Evolutionary conservation across 148 eudicot species (phyloP).

Genomic region (Oxyria digyna): DNA sequence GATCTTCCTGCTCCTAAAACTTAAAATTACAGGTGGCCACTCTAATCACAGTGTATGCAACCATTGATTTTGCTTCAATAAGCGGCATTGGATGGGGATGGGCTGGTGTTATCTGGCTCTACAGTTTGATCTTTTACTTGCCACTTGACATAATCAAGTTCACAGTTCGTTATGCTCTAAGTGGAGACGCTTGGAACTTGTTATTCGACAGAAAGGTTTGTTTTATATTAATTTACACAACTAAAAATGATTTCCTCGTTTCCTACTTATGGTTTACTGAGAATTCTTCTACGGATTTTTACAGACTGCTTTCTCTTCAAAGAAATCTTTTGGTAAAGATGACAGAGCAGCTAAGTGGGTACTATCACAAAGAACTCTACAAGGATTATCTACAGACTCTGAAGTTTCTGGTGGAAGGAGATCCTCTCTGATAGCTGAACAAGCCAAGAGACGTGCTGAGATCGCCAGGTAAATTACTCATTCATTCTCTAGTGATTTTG

Average conservation of each 20-base stretch:
- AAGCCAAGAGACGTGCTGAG: constrained; percentile 65
- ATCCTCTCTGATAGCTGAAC: constrained; percentile 48
- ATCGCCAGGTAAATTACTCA: constrained; percentile 37
- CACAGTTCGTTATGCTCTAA: constrained; percentile 38
- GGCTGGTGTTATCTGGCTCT: constrained; percentile 76
- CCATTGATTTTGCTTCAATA: constrained; percentile 55
- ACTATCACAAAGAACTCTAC: constrained; percentile 42
- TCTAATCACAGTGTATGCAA: constrained; percentile 66
- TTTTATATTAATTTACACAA: not conserved
- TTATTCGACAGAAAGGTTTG: constrained; percentile 49
- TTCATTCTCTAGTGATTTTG: not conserved
- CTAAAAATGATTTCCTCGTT: not conserved
- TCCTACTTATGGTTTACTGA: not conserved
- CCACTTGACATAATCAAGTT: constrained; percentile 64
- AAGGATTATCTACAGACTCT: constrained; percentile 28
- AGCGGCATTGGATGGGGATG: constrained; percentile 73
- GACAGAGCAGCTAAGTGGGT: constrained; percentile 49
- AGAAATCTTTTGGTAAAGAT: constrained; percentile 50
- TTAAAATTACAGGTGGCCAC: constrained; percentile 44
- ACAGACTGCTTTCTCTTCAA: constrained; percentile 58
- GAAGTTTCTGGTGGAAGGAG: constrained; percentile 21
- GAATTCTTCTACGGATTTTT: not conserved
- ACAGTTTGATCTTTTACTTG: constrained; percentile 52
- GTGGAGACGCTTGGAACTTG: constrained; percentile 61
- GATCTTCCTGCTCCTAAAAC: not conserved